These are phyloP conservation scores for Suillus plorans DNA, from an alignment of 768 basidiomycete genomes.

Conservation along the genomic window DNA sequence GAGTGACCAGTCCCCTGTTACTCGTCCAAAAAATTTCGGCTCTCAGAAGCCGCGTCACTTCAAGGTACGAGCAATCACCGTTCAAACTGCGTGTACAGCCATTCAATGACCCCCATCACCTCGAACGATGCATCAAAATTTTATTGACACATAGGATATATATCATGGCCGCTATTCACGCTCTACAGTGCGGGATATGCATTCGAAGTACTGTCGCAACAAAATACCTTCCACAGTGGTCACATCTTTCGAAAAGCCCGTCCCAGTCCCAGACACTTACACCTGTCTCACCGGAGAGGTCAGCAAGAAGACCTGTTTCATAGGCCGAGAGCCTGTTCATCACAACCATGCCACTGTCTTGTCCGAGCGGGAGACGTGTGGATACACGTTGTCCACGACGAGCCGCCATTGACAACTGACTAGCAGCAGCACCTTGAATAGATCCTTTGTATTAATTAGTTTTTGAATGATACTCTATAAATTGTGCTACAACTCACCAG, in stretches of 20 bases:
- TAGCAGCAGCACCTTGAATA: too few species aligned
- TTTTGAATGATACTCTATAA: too few species aligned
- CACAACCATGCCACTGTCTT: background rate
- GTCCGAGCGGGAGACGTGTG: background rate
- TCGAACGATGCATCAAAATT: background rate
- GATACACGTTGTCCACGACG: too few species aligned
- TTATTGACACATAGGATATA: background rate
- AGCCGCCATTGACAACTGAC: too few species aligned
- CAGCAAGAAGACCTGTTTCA: background rate
- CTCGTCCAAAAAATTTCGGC: background rate
- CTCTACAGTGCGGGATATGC: background rate
- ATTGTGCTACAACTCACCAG: too few species aligned
- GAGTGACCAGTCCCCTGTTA: background rate
- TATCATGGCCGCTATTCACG: background rate
- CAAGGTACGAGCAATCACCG: too few species aligned
- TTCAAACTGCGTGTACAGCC: background rate
- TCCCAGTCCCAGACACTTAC: background rate
- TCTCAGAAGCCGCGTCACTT: background rate
- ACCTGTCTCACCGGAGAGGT: background rate
- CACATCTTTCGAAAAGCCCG: background rate
- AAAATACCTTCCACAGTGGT: background rate
- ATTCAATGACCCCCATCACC: background rate
- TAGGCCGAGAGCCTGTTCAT: background rate
- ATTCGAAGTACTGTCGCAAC: background rate
- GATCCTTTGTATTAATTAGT: too few species aligned